These are phyloP conservation scores for Chaetoceros tenuissimus DNA, from an alignment of 108 stramenopile genomes.

Conservation along the genomic window DNA sequence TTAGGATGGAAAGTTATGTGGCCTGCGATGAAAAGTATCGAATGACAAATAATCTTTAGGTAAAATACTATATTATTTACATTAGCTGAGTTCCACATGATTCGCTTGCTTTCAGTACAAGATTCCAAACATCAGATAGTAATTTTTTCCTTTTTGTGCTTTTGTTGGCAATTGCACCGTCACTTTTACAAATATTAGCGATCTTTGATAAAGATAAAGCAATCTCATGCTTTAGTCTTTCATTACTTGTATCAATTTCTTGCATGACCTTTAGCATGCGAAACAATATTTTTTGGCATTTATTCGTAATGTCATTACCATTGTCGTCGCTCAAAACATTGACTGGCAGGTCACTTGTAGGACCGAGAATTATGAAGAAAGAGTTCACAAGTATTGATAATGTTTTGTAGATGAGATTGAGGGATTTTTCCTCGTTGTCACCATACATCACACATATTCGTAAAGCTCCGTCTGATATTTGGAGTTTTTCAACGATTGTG, in stretches of 20 bases:
- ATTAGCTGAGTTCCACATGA: no score
- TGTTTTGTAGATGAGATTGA: slow-evolving; percentile 27
- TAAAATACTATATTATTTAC: slow-evolving; percentile 17
- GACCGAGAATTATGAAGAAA: slow-evolving; percentile 57
- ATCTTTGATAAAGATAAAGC: slow-evolving; percentile 42
- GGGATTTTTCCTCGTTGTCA: slow-evolving; percentile 33
- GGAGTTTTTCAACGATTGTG: slow-evolving; percentile 46
- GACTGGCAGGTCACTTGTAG: slow-evolving; percentile 71
- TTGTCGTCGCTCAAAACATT: slow-evolving; percentile 29
- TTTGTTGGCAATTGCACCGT: slow-evolving; percentile 50
- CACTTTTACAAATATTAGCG: slow-evolving; percentile 49
- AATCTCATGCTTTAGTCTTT: slow-evolving; percentile 28
- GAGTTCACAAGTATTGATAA: slow-evolving; percentile 43
- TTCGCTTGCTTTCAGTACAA: slow-evolving; percentile 28
- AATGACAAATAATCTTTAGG: slow-evolving; percentile 2
- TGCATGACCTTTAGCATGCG: slow-evolving; percentile 42
- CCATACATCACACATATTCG: slow-evolving; percentile 47
- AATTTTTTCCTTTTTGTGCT: slow-evolving; percentile 44
- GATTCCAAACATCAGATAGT: slow-evolving; percentile 56
- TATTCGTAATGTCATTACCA: slow-evolving; percentile 43
- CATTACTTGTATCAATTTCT: slow-evolving; percentile 22
- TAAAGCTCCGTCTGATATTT: slow-evolving; percentile 44
- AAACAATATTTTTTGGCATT: slow-evolving; percentile 47
- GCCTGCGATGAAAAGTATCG: slow-evolving; percentile 65
- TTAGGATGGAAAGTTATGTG: slow-evolving; percentile 72